A percentile compares a stretch with the other conserved stretches of the same genome.
Evolutionary conservation across 108 stramenopile genomes (phyloP).

Genomic region (Ochromonas danica): DNA sequence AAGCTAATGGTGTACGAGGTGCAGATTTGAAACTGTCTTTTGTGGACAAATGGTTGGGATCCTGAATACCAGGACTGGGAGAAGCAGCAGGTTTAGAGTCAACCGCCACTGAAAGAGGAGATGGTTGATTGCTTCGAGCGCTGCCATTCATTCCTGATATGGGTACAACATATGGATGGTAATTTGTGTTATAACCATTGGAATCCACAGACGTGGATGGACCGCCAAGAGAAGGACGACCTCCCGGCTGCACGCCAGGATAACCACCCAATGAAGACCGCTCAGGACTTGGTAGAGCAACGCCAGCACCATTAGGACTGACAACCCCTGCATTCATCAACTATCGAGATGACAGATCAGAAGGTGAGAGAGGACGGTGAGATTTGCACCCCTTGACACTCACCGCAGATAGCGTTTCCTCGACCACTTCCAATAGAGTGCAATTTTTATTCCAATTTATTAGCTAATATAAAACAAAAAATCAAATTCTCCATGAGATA

Average conservation of each 20-base stretch:
- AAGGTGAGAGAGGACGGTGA: too few species aligned
- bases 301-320: neutral
- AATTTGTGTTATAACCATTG: conserved; percentile 7
- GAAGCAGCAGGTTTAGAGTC: neutral
- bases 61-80: neutral
- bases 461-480: conserved; percentile 20
- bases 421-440: conserved; percentile 3
- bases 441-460: conserved; percentile 18
- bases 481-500: neutral
- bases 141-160: neutral
- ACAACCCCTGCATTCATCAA: neutral
- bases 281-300: neutral
- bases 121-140: neutral
- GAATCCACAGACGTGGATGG: neutral
- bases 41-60: neutral
- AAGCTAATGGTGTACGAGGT: neutral
- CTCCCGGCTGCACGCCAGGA: neutral
- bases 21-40: neutral
- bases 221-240: neutral
- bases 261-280: neutral
- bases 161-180: neutral
- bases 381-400: too few species aligned
- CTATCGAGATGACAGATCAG: neutral
- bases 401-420: conserved; percentile 27
- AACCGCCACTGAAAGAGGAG: neutral